Evolutionary conservation across 2,329 filamentous ascomycete species (phyloP).

Genomic region (Didymella glomerata): DNA sequence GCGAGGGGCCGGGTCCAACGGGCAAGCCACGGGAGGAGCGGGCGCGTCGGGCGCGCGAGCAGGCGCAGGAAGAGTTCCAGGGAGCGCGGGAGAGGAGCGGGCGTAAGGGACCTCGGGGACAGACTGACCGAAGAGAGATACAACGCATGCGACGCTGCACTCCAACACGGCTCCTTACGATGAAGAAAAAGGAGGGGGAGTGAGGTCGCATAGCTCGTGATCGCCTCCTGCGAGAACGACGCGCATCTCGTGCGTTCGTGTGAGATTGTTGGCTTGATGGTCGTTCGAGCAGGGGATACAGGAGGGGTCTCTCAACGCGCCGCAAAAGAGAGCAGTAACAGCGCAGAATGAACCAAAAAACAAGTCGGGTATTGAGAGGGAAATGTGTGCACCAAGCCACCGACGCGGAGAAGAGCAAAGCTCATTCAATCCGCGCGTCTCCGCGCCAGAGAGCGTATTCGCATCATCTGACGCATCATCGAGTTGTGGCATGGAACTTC

Average conservation of each 20-base stretch:
- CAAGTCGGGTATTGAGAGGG: constrained; percentile 33
- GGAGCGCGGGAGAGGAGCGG: constrained; percentile 51
- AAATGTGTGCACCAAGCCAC: constrained; percentile 50
- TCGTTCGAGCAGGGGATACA: constrained; percentile 19
- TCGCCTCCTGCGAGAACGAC: constrained; percentile 19
- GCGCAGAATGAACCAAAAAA: constrained; percentile 46
- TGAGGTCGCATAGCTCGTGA: constrained; percentile 23
- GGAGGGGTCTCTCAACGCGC: constrained; percentile 25
- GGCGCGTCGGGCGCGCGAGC: constrained; percentile 27
- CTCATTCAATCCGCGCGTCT: constrained; percentile 51
- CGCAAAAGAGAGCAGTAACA: constrained; percentile 51
- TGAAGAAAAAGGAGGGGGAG: constrained; percentile 30
- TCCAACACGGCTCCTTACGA: constrained; percentile 34
- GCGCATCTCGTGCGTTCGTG: constrained; percentile 15
- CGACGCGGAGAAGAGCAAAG: constrained; percentile 45
- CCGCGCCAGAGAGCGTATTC: constrained; percentile 45
- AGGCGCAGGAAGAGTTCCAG: constrained; percentile 43
- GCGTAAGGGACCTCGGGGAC: constrained; percentile 55
- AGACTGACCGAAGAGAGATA: constrained; percentile 53
- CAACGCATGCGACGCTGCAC: constrained; percentile 29
- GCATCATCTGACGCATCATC: constrained; percentile 20
- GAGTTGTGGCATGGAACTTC: constrained; percentile 43
- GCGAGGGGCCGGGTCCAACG: constrained; percentile 42
- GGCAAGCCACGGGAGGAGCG: constrained; percentile 52
- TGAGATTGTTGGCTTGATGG: constrained; percentile 21